phyloP scores from a whole-genome alignment of 2,329 filamentous ascomycete species.

The Ophiostoma ips region DNA sequence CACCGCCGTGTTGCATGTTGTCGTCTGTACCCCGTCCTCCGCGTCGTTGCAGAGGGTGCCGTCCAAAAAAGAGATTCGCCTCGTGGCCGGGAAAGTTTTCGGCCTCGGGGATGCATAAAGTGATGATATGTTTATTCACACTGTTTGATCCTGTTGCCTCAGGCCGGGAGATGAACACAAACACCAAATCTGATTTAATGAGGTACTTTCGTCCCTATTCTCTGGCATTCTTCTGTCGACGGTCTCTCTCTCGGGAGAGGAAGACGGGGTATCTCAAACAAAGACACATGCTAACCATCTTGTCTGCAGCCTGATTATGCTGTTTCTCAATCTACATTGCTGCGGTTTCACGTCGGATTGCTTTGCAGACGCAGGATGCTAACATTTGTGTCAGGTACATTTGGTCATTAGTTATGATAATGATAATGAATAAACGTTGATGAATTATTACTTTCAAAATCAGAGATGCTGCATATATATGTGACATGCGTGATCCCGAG shows the following conservation, averaged over 20 bases:
- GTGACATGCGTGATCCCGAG: no score
- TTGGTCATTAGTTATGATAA: not conserved
- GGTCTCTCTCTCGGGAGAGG: not conserved
- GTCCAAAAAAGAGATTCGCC: not conserved
- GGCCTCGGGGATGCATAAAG: conserved; percentile 17
- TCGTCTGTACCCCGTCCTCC: not conserved
- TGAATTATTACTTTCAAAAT: no score
- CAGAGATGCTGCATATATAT: no score
- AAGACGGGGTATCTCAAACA: not conserved
- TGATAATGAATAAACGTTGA: no score
- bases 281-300: conserved; percentile 8
- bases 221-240: not conserved
- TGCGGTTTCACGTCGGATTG: not conserved
- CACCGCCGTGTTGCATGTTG: not conserved
- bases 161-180: conserved; percentile 37
- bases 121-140: conserved; percentile 47
- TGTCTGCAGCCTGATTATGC: conserved; percentile 14
- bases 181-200: conserved; percentile 40
- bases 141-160: conserved; percentile 37
- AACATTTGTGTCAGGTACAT: not conserved
- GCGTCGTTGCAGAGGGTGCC: not conserved
- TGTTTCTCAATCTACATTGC: not conserved
- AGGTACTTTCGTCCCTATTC: conserved; percentile 21
- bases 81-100: not conserved
- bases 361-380: not conserved